Percentiles rank a stretch among this genome's conserved stretches.
Evolutionary conservation across 495 filamentous ascomycete genomes (phyloP).

Genomic region (Aspergillus bridgeri): DNA sequence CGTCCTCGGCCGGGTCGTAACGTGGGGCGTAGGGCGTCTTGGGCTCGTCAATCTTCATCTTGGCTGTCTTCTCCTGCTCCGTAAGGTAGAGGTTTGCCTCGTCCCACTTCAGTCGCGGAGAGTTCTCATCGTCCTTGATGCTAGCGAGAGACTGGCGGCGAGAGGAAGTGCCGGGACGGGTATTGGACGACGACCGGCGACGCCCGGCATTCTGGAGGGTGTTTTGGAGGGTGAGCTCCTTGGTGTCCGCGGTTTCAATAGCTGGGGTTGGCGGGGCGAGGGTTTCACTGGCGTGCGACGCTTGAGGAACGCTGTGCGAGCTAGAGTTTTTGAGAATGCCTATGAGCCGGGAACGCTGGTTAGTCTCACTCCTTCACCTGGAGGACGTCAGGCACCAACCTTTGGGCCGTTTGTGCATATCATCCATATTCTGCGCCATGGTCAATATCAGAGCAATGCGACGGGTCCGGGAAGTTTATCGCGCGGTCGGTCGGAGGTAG

Average conservation of each 20-base stretch:
- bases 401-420: constrained; percentile 64
- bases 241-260: constrained; percentile 47
- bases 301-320: constrained; percentile 43
- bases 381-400: constrained; percentile 49
- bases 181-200: constrained; percentile 74
- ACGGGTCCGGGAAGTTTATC: neutral
- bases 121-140: constrained; percentile 50
- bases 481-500: neutral
- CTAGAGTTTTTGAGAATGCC: constrained; percentile 93
- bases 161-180: constrained; percentile 54
- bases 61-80: constrained; percentile 89
- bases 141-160: constrained; percentile 64
- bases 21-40: constrained; percentile 93
- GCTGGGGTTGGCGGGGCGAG: constrained; percentile 26
- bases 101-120: constrained; percentile 89
- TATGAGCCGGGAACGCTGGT: constrained; percentile 26
- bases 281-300: constrained; percentile 24
- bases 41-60: constrained; percentile 98
- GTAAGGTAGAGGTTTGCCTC: constrained; percentile 95
- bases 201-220: constrained; percentile 91
- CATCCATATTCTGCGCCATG: constrained; percentile 36
- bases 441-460: neutral
- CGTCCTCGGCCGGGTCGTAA: constrained; percentile 86
- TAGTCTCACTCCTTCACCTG: constrained; percentile 1
- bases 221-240: constrained; percentile 89